Conservation (phyloP, 768 basidiomycete species). For the Roridomyces roridus region DNA sequence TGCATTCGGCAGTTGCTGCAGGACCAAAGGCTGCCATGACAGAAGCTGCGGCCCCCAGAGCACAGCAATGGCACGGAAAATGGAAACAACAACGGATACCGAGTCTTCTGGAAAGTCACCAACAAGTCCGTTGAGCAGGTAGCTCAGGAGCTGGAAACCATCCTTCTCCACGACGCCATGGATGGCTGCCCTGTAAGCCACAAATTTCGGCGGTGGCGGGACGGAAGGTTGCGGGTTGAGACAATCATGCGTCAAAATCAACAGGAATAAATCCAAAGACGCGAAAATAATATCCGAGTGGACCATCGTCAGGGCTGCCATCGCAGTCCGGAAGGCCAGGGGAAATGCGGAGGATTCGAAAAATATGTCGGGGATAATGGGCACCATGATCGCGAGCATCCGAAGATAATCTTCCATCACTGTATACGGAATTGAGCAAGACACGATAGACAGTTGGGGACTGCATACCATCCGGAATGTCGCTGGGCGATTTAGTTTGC, state of each 20-base stretch:
- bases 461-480: conserved; percentile 83
- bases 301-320: conserved; percentile 83
- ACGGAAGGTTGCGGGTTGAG: conserved; percentile 49
- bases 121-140: conserved; percentile 78
- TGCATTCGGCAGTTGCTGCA: conserved; percentile 72
- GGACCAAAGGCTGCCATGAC: conserved; percentile 72
- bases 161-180: conserved; percentile 67
- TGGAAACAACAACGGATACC: conserved; percentile 71
- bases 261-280: conserved; percentile 80
- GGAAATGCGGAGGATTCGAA: conserved; percentile 83
- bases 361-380: conserved; percentile 74
- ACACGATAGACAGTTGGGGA: neutral
- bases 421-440: conserved; percentile 36
- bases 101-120: conserved; percentile 91
- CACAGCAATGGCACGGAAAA: conserved; percentile 72
- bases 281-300: conserved; percentile 84
- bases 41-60: conserved; percentile 75
- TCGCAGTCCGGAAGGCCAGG: conserved; percentile 73
- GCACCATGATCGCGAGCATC: conserved; percentile 71
- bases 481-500: conserved; percentile 68
- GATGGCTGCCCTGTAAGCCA: conserved; percentile 68
- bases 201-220: conserved; percentile 62
- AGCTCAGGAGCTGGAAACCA: conserved; percentile 73
- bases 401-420: conserved; percentile 96
- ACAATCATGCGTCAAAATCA: conserved; percentile 77